A percentile compares a stretch with the other conserved stretches of the same genome.
Conservation (phyloP, 2,329 filamentous ascomycete genomes). For the Pseudopyricularia cyperi region DNA sequence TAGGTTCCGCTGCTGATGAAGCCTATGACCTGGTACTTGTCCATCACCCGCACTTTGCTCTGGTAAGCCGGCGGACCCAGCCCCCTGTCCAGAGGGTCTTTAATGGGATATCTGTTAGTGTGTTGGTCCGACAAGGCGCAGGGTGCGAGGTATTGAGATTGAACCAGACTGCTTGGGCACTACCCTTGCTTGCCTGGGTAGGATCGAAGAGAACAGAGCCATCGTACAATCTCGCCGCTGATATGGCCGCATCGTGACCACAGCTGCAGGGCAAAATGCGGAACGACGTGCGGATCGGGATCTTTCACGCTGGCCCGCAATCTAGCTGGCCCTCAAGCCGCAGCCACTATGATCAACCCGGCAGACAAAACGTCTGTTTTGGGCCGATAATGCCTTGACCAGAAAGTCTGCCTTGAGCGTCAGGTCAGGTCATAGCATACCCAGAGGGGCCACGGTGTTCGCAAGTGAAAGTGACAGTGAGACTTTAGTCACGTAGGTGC, state of each 20-base stretch:
- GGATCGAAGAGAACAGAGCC: background rate
- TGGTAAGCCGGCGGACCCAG: slow-evolving; percentile 39
- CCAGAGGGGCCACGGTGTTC: too few species aligned
- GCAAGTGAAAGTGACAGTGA: too few species aligned
- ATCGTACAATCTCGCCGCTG: background rate
- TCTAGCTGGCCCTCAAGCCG: too few species aligned
- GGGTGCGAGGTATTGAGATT: background rate
- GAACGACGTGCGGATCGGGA: background rate
- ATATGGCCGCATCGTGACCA: background rate
- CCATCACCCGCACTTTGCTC: slow-evolving; percentile 76
- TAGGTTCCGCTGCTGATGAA: slow-evolving; percentile 98
- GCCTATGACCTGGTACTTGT: slow-evolving; percentile 90
- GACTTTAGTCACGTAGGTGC: too few species aligned
- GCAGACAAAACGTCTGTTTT: too few species aligned
- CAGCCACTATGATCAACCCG: too few species aligned
- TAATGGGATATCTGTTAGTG: slow-evolving; percentile 13
- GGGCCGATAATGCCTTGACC: too few species aligned
- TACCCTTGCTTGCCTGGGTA: background rate
- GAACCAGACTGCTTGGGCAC: background rate
- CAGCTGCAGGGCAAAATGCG: background rate
- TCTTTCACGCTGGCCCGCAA: background rate
- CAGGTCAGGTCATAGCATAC: too few species aligned
- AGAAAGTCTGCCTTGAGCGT: too few species aligned
- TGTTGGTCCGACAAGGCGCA: slow-evolving; percentile 13
- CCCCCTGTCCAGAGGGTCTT: slow-evolving; percentile 41